Conservation (phyloP, 805 yeast genomes). For the Saccharomycopsis schoenii region DNA sequence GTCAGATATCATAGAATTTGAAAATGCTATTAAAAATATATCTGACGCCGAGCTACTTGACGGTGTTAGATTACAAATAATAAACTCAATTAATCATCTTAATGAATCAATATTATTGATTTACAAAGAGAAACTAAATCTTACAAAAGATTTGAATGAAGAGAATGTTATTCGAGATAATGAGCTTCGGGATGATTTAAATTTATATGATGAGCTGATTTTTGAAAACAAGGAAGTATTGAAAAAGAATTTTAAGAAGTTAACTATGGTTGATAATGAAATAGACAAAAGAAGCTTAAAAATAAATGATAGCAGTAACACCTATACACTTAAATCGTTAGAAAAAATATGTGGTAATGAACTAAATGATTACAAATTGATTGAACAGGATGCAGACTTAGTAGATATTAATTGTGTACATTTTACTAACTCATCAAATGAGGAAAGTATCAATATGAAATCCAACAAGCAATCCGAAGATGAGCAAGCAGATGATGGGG, state of each 20-base stretch:
- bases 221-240: conserved; percentile 48
- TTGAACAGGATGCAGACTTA: not conserved
- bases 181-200: conserved; percentile 35
- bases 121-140: conserved; percentile 25
- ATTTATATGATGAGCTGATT: conserved; percentile 44
- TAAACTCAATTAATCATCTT: conserved; percentile 36
- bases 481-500: not conserved
- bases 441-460: not conserved
- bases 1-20: conserved; percentile 30
- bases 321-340: not conserved
- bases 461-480: not conserved
- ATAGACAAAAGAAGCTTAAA: conserved; percentile 30
- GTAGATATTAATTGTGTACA: not conserved
- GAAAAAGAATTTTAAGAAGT: conserved; percentile 37
- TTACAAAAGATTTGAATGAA: conserved; percentile 25
- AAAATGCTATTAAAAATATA: conserved; percentile 42
- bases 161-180: conserved; percentile 19
- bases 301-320: not conserved
- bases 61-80: conserved; percentile 26
- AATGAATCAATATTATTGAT: conserved; percentile 43
- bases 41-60: conserved; percentile 34
- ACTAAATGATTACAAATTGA: not conserved
- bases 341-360: not conserved
- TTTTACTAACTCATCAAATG: not conserved
- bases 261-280: conserved; percentile 38